Percentiles rank a stretch among this genome's conserved stretches.
phyloP scores from a whole-genome alignment of 2,329 filamentous ascomycete genomes.

The Neophaeococcomyces aloes region DNA sequence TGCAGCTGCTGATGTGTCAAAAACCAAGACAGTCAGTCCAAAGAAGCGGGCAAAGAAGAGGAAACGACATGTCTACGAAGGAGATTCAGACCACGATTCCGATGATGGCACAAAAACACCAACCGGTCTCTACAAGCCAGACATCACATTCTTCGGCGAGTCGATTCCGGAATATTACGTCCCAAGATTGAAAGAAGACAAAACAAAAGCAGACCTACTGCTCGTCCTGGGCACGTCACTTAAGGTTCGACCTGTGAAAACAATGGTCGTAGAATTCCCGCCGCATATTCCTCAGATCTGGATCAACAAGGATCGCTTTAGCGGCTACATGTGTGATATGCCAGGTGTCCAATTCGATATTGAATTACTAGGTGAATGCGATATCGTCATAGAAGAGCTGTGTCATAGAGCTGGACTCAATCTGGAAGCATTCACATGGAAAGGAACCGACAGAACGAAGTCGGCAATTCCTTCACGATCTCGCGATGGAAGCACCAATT shows the following conservation, averaged over 20 bases:
- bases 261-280: conserved; percentile 73
- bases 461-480: background rate
- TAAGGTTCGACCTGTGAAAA: conserved; percentile 89
- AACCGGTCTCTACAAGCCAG: conserved; percentile 49
- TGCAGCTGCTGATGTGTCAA: conserved; percentile 10
- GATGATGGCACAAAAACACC: conserved; percentile 40
- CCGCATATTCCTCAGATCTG: conserved; percentile 80
- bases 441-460: background rate
- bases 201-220: conserved; percentile 71
- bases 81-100: conserved; percentile 58
- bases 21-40: conserved; percentile 27
- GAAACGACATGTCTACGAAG: conserved; percentile 22
- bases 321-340: conserved; percentile 38
- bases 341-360: conserved; percentile 80
- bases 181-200: conserved; percentile 67
- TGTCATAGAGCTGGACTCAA: conserved; percentile 61
- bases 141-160: conserved; percentile 98
- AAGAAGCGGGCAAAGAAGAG: conserved; percentile 14
- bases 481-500: background rate
- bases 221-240: conserved; percentile 93
- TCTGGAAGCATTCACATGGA: conserved; percentile 4
- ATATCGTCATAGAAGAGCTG: conserved; percentile 78
- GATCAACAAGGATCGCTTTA: conserved; percentile 38
- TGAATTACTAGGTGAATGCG: conserved; percentile 89
- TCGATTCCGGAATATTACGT: conserved; percentile 75